These are phyloP conservation scores for Salix koriyanagi DNA, from an alignment of 345 rosid genomes.

Conservation along the genomic window DNA sequence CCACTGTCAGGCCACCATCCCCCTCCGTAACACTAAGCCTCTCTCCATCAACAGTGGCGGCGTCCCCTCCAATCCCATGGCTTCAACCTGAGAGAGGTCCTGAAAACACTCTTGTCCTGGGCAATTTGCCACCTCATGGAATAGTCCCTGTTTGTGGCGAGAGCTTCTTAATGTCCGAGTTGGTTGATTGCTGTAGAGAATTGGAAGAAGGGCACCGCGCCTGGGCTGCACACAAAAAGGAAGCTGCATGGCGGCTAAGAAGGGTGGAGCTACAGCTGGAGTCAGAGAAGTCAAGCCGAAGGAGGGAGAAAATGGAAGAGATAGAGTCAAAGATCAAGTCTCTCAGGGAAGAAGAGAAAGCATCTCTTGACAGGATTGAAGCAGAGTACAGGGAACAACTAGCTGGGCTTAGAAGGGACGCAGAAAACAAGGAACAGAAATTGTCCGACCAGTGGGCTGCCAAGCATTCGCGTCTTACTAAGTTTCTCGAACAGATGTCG, in stretches of 20 bases:
- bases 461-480: constrained; percentile 61
- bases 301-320: constrained; percentile 87
- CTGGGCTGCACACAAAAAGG: constrained; percentile 84
- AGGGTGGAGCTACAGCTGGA: constrained; percentile 91
- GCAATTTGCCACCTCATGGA: constrained; percentile 40
- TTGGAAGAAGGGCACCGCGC: constrained; percentile 85
- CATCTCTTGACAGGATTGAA: constrained; percentile 69
- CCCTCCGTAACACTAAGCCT: constrained; percentile 84
- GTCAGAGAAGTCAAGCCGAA: constrained; percentile 72
- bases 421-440: constrained; percentile 87
- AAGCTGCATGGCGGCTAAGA: constrained; percentile 89
- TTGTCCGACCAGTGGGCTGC: constrained; percentile 82
- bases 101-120: constrained; percentile 45
- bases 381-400: constrained; percentile 81
- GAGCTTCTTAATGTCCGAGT: constrained; percentile 52
- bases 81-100: constrained; percentile 63
- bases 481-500: constrained; percentile 75
- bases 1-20: constrained; percentile 55
- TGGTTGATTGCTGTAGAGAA: constrained; percentile 86
- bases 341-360: constrained; percentile 84
- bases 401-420: constrained; percentile 65
- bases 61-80: constrained; percentile 78
- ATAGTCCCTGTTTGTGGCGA: constrained; percentile 49
- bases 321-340: constrained; percentile 75
- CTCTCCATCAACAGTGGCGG: constrained; percentile 68